Base-by-base conservation (phyloP, 2,329 filamentous ascomycete genomes). In the Ophiostoma sp. region DNA sequence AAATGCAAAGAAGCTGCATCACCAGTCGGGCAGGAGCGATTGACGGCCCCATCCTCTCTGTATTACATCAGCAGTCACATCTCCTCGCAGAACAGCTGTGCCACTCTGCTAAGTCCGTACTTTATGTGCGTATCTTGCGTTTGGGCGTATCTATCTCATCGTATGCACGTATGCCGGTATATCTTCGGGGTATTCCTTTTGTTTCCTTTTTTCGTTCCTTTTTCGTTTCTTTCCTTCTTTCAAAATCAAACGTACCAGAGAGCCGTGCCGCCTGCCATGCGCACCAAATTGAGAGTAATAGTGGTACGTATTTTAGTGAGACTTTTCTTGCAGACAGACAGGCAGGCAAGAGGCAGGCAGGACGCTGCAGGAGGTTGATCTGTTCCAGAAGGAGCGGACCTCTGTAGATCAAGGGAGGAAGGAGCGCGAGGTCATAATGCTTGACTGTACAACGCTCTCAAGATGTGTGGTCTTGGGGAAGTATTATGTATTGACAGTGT, bases 361-460 rank as follows among this genome's bases (percentile, higher is more conserved):
- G 4, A 48, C 4, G 52, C 52, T 48, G 44, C 44, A 48, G 5
- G 52, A 57, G n/a, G 52, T 57, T 57, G 52, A 57, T 57, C 52
- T 57, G 52, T 57, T 57, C 52, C 52, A 57, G 52, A 57, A 57
- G 52, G 52, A 57, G 52, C 52, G 52, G 52, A 27, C 52, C 44
- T 27, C n/a, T 23, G 52, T n/a, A 57, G 52, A 57, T 57, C 52
- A 57, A 57, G 52, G 52, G 52, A 57, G 52, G 52, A 23, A 23
- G 20, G 48, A 54, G n/a, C n/a, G 48, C 20, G 48, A 23, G 48
- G 48, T 23, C 20, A 17, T 54, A 23, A 48, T 15, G 27, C 27
- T 31, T 31, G 27, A 31, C 27, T 31, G 27, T 31, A 31, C 27
- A 3, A 31, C 27, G 5, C 10, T 15, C 10, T 2, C 39, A 15